phyloP scores from a whole-genome alignment of 2,329 filamentous ascomycete genomes.

The Fusarium paranaense region DNA sequence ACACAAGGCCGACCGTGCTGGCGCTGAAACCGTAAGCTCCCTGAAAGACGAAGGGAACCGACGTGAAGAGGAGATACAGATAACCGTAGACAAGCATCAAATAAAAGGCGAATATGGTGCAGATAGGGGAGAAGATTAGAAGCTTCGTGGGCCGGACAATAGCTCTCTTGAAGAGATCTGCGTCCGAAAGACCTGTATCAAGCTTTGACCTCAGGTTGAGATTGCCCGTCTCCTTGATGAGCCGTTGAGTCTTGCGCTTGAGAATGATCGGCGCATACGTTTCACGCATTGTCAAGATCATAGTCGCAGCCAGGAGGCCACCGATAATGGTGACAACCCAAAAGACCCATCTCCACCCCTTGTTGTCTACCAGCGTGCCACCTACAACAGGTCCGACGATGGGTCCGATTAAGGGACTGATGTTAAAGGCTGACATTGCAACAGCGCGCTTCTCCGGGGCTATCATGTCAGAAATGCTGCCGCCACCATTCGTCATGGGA shows the following conservation, averaged over 20 bases:
- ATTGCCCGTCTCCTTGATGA: not conserved
- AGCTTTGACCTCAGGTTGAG: not conserved
- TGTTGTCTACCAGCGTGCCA: not conserved
- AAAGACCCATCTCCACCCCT: not conserved
- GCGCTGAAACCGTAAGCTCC: not conserved
- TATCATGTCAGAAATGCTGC: not conserved
- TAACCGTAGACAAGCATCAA: not conserved
- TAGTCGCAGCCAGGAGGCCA: not conserved
- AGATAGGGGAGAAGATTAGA: not conserved
- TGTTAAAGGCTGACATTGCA: not conserved
- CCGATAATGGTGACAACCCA: not conserved
- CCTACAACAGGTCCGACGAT: not conserved
- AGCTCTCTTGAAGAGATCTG: not conserved
- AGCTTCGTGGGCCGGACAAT: not conserved
- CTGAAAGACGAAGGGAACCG: not conserved
- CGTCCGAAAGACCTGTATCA: not conserved
- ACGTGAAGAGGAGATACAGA: not conserved
- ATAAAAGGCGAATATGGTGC: not conserved
- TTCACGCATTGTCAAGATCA: not conserved
- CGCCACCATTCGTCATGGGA: not conserved
- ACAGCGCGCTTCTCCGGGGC: not conserved
- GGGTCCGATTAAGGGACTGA: not conserved
- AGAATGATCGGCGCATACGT: not conserved
- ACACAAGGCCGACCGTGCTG: not conserved
- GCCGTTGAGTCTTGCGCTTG: not conserved